Conservation (phyloP, 108 stramenopile species). For the Cyclotella choctawhatcheeana region DNA sequence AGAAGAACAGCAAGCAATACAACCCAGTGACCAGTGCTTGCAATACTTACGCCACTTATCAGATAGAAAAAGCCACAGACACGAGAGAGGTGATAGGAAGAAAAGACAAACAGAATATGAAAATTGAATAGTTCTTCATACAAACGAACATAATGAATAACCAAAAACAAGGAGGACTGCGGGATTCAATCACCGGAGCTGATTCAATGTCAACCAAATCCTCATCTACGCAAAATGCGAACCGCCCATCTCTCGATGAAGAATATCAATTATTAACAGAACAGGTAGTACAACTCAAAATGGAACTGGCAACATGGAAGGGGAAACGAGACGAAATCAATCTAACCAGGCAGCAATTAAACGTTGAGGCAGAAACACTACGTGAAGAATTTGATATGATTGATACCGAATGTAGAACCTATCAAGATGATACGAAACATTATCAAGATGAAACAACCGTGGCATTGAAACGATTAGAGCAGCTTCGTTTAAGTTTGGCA, state of each 20-base stretch:
- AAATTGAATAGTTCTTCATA: not conserved
- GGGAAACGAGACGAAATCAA: constrained; percentile 1
- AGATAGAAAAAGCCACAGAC: too few relatives aligned
- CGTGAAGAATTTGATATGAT: constrained; percentile 1
- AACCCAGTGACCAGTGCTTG: too few relatives aligned
- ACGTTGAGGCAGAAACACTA: not conserved
- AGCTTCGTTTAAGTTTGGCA: constrained; percentile 3
- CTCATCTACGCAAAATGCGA: not conserved
- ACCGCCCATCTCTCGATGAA: constrained; percentile 2
- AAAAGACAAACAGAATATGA: too few relatives aligned
- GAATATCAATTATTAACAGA: constrained; percentile 8
- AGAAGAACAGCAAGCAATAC: too few relatives aligned
- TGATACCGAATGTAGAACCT: constrained; percentile 1
- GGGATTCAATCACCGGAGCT: constrained; percentile 3
- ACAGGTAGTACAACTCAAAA: constrained; percentile 19
- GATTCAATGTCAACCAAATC: not conserved
- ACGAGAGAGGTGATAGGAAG: too few relatives aligned
- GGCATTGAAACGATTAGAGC: not conserved
- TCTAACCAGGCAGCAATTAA: not conserved
- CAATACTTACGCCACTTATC: too few relatives aligned
- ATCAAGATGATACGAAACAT: not conserved
- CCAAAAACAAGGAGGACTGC: not conserved
- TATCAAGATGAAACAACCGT: not conserved
- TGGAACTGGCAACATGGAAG: constrained; percentile 19
- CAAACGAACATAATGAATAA: not conserved